Conservation (phyloP, 768 basidiomycete genomes). For the Trichaptum fuscoviolaceum region DNA sequence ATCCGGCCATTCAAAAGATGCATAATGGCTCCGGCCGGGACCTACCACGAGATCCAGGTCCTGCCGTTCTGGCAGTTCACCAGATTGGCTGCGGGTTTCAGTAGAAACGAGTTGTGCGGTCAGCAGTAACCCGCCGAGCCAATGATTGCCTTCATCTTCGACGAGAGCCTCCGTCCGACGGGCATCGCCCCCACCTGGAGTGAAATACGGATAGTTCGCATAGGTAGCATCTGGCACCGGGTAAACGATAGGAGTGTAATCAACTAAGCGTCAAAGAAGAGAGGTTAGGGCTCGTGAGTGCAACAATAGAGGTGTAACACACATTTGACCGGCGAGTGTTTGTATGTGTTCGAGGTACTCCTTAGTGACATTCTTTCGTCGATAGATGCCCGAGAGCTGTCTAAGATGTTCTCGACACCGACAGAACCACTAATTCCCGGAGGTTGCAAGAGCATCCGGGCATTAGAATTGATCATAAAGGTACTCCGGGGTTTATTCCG, state of each 20-base stretch:
- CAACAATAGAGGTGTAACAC: neutral
- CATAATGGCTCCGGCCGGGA: conserved; percentile 52
- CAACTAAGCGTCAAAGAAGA: neutral
- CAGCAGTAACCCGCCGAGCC: conserved; percentile 73
- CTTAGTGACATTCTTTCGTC: neutral
- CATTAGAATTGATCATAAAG: conserved; percentile 59
- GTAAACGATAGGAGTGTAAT: conserved; percentile 41
- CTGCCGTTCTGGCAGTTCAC: conserved; percentile 33
- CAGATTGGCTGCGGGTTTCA: conserved; percentile 31
- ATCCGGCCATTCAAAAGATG: conserved; percentile 67
- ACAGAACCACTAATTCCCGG: conserved; percentile 43
- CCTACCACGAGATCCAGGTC: conserved; percentile 45
- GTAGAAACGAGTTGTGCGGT: conserved; percentile 52
- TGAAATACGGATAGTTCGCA: conserved; percentile 66
- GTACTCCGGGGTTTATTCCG: conserved; percentile 51
- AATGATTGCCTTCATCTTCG: conserved; percentile 57
- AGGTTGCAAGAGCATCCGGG: conserved; percentile 63
- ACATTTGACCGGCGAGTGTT: neutral
- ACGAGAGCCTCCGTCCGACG: conserved; percentile 52
- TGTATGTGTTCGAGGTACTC: neutral
- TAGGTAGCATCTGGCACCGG: conserved; percentile 56
- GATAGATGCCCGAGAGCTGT: neutral
- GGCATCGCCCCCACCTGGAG: conserved; percentile 62
- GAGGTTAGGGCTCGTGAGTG: neutral
- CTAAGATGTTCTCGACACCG: neutral